Evolutionary conservation across 2,329 filamentous ascomycete species (phyloP).

Genomic region (Claviceps citrina): DNA sequence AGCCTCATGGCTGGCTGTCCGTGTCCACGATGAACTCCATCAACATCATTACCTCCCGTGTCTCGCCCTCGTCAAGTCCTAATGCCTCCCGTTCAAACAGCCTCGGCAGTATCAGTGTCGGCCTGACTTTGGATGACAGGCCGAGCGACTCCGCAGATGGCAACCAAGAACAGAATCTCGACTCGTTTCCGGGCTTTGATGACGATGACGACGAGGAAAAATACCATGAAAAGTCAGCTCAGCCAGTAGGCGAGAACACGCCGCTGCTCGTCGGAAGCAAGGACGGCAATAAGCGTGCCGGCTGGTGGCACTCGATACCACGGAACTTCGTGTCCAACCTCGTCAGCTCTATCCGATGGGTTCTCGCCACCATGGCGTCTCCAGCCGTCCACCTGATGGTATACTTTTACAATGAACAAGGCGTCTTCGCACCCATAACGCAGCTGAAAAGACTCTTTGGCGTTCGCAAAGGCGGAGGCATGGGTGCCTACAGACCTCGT

Average conservation of each 20-base stretch:
- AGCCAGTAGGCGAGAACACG: conserved; percentile 43
- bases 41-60: conserved; percentile 80
- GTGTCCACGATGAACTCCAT: conserved; percentile 79
- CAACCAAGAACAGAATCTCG: conserved; percentile 20
- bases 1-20: conserved; percentile 38
- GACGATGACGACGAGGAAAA: conserved; percentile 24
- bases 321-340: conserved; percentile 57
- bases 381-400: conserved; percentile 72
- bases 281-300: conserved; percentile 21
- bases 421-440: conserved; percentile 61
- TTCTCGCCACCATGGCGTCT: conserved; percentile 62
- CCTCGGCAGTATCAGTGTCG: conserved; percentile 35
- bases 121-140: conserved; percentile 28
- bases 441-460: conserved; percentile 54
- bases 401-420: conserved; percentile 68
- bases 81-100: conserved; percentile 45
- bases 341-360: conserved; percentile 60
- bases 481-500: conserved; percentile 10
- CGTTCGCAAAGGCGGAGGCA: conserved; percentile 22
- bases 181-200: conserved; percentile 21
- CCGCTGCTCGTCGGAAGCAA: conserved; percentile 35
- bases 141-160: conserved; percentile 18
- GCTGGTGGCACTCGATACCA: conserved; percentile 43
- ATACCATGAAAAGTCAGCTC: conserved; percentile 20
- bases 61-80: conserved; percentile 46